Base-by-base conservation (phyloP, 495 filamentous ascomycete genomes). In the Xylaria curta region DNA sequence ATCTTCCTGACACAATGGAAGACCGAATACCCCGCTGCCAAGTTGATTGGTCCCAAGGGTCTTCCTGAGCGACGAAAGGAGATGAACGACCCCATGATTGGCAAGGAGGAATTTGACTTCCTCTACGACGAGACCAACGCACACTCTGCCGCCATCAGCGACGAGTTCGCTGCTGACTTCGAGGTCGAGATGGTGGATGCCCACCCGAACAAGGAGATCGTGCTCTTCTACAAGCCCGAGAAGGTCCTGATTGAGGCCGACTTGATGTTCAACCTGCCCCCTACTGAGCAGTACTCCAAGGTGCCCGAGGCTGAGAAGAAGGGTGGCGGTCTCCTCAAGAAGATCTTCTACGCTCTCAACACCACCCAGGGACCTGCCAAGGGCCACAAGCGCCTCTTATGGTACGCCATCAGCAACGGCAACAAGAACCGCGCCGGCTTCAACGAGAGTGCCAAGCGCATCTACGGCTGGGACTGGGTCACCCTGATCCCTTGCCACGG, bases 401-500 rank as follows among this genome's bases (percentile, higher is more conserved):
- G 96, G 96, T 93, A 97, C 79, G 85, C 83, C 13, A 76, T 91
- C 31, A 91, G 92, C 72, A 75, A 82, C 9, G 80, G 75, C 8
- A 66, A 24, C 24, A 75, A 70, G n/a, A 89, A 97, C 80, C 85
- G 94, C 60, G 44, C 76, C 17, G 90, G 87, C 6, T 97, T 94
- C 76, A 88, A 89, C 64, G 84, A 87, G 74, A 93, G 91, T 72
- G 82, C 93, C 42, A 77, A 78, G 72, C 84, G 88, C 72, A 97
- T 99, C 72, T 84, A 86, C 38, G 77, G 76, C 51, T 99, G 95
- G 95, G 92, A 95, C 72, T 95, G 97, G 76, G 90, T 94, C 72
- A 91, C 89, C 24, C 86, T 99, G 72, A 89, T 98, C 76, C 94
- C 94, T 1, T 98, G 95, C 78, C 96, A 99, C 85, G 96, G 96